phyloP scores from a whole-genome alignment of 148 eudicot genomes.

The Linanthus parryae region DNA sequence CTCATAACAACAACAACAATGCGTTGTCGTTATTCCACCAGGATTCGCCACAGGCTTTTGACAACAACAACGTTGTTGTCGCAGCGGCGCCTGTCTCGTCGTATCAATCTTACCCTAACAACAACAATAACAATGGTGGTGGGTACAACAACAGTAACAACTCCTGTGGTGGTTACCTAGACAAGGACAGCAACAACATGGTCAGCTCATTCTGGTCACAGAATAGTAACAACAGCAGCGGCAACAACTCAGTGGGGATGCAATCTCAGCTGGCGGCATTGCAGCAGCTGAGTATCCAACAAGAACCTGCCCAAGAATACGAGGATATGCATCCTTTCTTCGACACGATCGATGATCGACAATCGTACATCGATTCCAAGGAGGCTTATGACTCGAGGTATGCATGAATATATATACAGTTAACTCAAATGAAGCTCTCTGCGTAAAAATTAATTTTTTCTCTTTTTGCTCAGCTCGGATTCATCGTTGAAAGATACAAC shows the following conservation, averaged over 20 bases:
- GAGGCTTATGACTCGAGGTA: constrained; percentile 60
- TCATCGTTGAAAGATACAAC: constrained; percentile 51
- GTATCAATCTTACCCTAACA: constrained; percentile 33
- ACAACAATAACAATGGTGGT: constrained; percentile 23
- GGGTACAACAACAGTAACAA: constrained; percentile 24
- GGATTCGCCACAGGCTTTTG: constrained; percentile 8
- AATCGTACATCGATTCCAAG: constrained; percentile 47
- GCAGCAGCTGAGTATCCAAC: constrained; percentile 18
- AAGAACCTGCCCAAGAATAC: constrained; percentile 42
- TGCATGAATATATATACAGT: no score
- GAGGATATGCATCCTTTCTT: constrained; percentile 59
- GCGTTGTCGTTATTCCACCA: constrained; percentile 17
- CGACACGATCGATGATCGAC: constrained; percentile 65
- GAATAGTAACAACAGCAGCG: constrained; percentile 17
- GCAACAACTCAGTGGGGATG: constrained; percentile 20
- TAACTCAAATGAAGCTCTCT: no score
- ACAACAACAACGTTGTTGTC: background rate
- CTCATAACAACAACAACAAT: background rate
- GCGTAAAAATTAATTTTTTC: background rate
- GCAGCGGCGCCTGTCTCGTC: constrained; percentile 24
- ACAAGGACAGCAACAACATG: constrained; percentile 32
- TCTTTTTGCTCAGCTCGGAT: constrained; percentile 47
- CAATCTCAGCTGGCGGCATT: constrained; percentile 33
- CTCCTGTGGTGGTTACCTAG: constrained; percentile 24
- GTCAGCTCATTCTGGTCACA: constrained; percentile 44